These are phyloP conservation scores for Colletotrichum coccodes DNA, from an alignment of 2,329 filamentous ascomycete species.

Conservation along the genomic window DNA sequence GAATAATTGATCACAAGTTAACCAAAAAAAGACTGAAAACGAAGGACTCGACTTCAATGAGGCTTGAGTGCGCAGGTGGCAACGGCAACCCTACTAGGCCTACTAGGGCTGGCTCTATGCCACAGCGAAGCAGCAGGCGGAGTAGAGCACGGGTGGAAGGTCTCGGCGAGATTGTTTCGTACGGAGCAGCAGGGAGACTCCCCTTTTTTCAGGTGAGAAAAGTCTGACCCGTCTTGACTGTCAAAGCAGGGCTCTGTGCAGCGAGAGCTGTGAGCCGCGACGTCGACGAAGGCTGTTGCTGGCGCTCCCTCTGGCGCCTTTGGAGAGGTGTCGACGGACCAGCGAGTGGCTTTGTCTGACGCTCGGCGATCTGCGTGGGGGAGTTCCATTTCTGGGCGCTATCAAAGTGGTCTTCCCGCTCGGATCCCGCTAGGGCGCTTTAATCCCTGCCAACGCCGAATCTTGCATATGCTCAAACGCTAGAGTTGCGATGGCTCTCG, in stretches of 20 bases:
- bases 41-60: background rate
- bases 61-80: background rate
- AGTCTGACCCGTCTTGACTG: constrained; percentile 24
- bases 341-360: constrained; percentile 16
- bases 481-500: constrained; percentile 30
- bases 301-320: background rate
- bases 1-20: constrained; percentile 19
- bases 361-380: constrained; percentile 27
- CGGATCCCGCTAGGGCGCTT: constrained; percentile 26
- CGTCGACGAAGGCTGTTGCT: background rate
- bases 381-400: constrained; percentile 28
- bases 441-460: constrained; percentile 32
- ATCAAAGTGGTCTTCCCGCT: constrained; percentile 29
- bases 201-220: constrained; percentile 11
- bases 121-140: background rate
- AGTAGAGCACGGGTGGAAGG: constrained; percentile 6
- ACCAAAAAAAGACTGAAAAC: background rate
- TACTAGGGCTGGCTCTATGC: background rate
- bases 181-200: background rate
- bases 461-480: constrained; percentile 33
- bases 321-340: background rate
- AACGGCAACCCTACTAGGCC: constrained; percentile 12
- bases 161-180: constrained; percentile 21
- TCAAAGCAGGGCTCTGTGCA: constrained; percentile 26
- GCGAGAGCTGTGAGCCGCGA: background rate